Evolutionary conservation across 495 filamentous ascomycete genomes (phyloP), one percentile per base, ranked within the genome.

Genomic region (Parathielavia hyrcaniae): DNA sequence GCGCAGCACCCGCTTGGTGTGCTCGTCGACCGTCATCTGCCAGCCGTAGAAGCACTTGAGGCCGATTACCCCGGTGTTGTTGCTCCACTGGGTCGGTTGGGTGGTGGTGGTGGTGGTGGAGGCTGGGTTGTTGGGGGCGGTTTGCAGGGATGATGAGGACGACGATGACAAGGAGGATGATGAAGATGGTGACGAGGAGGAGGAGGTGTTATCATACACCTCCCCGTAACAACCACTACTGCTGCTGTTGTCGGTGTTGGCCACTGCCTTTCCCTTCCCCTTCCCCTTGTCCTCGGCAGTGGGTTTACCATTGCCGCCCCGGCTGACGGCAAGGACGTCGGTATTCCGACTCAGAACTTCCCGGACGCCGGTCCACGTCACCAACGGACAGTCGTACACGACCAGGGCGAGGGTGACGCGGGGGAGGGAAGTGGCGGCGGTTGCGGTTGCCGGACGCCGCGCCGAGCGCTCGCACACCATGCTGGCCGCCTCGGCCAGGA

Each of bases 1-100:
- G 17, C 81, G 75, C 34, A 95, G 71, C 1, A 96, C 88, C 3
- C 91, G 82, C 68, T 90, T 88, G 47, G 81, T 91, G 69, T 97
- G 92, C 67, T 96, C 89, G 57, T 96, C 86, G 20, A 96, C 91
- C 4, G 91, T 96, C 69, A 86, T 87, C 73, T 98, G 93, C 84
- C 89, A 97, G 19, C 85, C 89, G 69, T 95, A 92, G 75, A 90
- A 97, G 70, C 90, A 96, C 70, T 95, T 96, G 40, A 98, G 77
- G 17, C 81, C 75, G 53, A 97, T 88, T 51, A 96, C 82, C 62
- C 93, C 84, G 5, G 79, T 81, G 26, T 30, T 30, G 26, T 6
- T 30, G 26, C 9, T n/a, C n/a, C n/a, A n/a, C n/a, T n/a, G n/a
- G n/a, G n/a, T n/a, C n/a, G n/a, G n/a, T n/a, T n/a, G n/a, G n/a